These are phyloP conservation scores for Diaporthe citrichinensis DNA, from an alignment of 2,329 filamentous ascomycete genomes.

Conservation along the genomic window DNA sequence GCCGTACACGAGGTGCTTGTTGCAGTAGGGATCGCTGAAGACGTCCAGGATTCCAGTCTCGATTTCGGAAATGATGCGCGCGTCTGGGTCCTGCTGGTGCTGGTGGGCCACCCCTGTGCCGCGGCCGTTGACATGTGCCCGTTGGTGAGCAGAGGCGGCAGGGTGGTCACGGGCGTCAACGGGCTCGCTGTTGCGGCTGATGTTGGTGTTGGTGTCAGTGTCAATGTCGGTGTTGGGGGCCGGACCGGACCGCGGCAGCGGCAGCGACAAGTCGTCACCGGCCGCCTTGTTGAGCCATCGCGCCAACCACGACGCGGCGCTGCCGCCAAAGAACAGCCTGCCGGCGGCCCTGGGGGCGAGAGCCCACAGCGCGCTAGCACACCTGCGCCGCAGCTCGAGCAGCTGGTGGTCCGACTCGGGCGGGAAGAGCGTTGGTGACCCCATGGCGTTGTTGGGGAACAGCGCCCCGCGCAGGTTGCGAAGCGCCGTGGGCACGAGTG, in stretches of 20 bases:
- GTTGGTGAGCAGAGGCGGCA: neutral
- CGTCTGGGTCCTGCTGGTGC: constrained; percentile 49
- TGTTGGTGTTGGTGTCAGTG: neutral
- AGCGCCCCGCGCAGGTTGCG: constrained; percentile 81
- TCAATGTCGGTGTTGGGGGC: constrained; percentile 49
- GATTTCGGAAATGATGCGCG: constrained; percentile 69
- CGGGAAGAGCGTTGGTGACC: constrained; percentile 72
- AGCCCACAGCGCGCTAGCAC: constrained; percentile 71
- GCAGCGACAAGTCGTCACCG: constrained; percentile 2
- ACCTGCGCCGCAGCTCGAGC: constrained; percentile 74
- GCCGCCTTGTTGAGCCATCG: constrained; percentile 24
- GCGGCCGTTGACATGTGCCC: constrained; percentile 38
- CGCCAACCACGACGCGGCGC: constrained; percentile 46
- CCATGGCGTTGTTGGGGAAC: constrained; percentile 88
- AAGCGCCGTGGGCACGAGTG: constrained; percentile 76
- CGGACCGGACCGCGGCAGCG: constrained; percentile 44
- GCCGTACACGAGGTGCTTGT: constrained; percentile 90
- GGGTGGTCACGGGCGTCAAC: neutral
- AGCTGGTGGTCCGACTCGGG: constrained; percentile 73
- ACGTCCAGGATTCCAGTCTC: constrained; percentile 77
- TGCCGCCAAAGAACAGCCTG: constrained; percentile 65
- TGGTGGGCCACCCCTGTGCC: constrained; percentile 51
- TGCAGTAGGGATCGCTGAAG: constrained; percentile 87
- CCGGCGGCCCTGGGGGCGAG: constrained; percentile 63
- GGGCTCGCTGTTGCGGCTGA: neutral